phyloP scores from a whole-genome alignment of 768 basidiomycete genomes.

The Cyclocybe cylindracea region DNA sequence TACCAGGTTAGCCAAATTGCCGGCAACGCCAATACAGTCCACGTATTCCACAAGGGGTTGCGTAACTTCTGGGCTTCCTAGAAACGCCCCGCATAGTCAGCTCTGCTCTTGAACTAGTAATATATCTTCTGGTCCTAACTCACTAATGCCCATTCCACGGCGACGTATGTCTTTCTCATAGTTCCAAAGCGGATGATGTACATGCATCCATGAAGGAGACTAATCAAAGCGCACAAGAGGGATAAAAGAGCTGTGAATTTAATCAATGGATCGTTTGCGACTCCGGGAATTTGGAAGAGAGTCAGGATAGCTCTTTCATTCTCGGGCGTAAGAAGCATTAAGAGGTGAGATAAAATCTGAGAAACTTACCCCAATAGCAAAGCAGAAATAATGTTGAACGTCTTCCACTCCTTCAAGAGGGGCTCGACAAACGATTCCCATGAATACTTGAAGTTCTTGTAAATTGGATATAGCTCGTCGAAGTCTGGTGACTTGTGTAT shows the following conservation, averaged over 20 bases:
- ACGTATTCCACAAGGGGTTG: constrained; percentile 54
- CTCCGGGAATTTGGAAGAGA: constrained; percentile 31
- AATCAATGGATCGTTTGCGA: constrained; percentile 49
- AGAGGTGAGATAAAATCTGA: neutral
- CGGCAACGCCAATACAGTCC: constrained; percentile 64
- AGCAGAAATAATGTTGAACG: constrained; percentile 28
- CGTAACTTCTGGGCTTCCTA: constrained; percentile 47
- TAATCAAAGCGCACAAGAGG: constrained; percentile 58
- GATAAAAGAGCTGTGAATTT: constrained; percentile 57
- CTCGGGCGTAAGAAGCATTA: neutral
- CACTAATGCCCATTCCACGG: constrained; percentile 54
- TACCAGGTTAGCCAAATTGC: constrained; percentile 64
- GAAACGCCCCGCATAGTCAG: neutral
- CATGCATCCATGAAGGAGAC: constrained; percentile 59
- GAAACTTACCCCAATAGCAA: constrained; percentile 24
- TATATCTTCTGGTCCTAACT: neutral
- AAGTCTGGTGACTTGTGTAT: neutral
- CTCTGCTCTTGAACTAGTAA: neutral
- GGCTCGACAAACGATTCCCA: constrained; percentile 29
- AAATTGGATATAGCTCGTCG: constrained; percentile 7
- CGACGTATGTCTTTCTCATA: constrained; percentile 64
- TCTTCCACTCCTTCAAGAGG: constrained; percentile 30
- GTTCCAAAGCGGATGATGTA: constrained; percentile 63
- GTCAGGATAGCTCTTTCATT: constrained; percentile 29
- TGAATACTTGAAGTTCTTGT: constrained; percentile 14